Percentiles rank a stretch among this genome's conserved stretches.
phyloP scores from a whole-genome alignment of 164 flowering plant genomes.

The Umbilicus rupestris region DNA sequence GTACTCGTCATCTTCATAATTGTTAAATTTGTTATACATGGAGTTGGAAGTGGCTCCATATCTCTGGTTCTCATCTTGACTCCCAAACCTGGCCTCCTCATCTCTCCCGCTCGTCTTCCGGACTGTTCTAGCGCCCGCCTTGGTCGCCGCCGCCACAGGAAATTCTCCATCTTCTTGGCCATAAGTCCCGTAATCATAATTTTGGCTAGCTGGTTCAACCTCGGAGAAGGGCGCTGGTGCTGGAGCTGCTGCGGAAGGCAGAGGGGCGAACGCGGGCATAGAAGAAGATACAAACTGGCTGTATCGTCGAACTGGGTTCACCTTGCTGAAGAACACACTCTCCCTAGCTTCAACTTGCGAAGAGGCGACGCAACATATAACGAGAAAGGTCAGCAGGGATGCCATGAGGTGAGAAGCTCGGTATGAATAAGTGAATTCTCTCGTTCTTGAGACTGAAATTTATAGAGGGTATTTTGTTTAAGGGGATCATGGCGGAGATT shows the following conservation, averaged over 20 bases:
- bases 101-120: not conserved
- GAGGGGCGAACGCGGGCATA: not conserved
- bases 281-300: not conserved
- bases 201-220: not conserved
- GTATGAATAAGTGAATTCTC: not conserved
- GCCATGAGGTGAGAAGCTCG: not conserved
- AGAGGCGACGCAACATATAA: not conserved
- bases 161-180: not conserved
- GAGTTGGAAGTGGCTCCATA: too few species aligned
- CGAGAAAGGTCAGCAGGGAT: not conserved
- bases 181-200: not conserved
- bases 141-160: not conserved
- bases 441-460: not conserved
- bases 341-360: not conserved
- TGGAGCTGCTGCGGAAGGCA: not conserved
- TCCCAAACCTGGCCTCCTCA: not conserved
- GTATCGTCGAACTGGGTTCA: not conserved
- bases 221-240: not conserved
- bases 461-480: not conserved
- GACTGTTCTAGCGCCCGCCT: not conserved
- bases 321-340: constrained; percentile 1
- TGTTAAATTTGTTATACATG: not conserved
- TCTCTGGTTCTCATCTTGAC: not conserved
- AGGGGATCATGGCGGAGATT: constrained; percentile 3
- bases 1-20: not conserved